phyloP scores from a whole-genome alignment of 768 basidiomycete genomes.

The Terana coerulea region DNA sequence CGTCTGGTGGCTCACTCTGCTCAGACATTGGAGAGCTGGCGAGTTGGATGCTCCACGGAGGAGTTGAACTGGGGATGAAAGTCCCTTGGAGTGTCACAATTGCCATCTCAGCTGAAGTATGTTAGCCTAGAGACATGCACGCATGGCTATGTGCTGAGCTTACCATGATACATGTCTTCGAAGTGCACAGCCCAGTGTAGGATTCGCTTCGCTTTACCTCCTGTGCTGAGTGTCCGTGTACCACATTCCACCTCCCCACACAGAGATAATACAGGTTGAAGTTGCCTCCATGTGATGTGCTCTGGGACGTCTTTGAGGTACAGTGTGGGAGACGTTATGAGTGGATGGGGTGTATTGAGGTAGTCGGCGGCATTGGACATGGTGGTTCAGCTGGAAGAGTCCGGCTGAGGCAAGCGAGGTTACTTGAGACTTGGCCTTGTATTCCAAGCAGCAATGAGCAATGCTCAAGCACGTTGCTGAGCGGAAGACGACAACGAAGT shows the following conservation, averaged over 20 bases:
- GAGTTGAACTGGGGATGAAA: neutral
- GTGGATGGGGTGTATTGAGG: neutral
- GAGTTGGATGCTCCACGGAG: slow-evolving; percentile 1
- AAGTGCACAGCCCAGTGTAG: neutral
- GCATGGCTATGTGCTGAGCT: no score
- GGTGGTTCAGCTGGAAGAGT: no score
- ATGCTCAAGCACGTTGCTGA: no score
- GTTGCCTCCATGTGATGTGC: neutral
- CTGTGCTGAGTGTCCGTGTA: no score
- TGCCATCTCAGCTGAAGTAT: slow-evolving; percentile 5
- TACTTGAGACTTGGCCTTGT: no score
- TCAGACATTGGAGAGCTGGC: neutral
- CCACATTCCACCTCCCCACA: no score
- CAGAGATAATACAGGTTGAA: neutral
- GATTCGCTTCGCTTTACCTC: no score
- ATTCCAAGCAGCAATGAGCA: no score
- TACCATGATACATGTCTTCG: neutral
- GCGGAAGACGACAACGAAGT: no score
- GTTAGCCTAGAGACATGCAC: neutral
- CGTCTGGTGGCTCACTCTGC: neutral
- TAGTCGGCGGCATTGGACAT: no score
- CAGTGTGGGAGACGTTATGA: neutral
- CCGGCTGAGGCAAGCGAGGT: no score
- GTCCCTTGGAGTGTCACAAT: neutral
- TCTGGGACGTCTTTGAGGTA: slow-evolving; percentile 1